phyloP scores from a whole-genome alignment of 2,329 filamentous ascomycete species.

The Colletotrichum tamarilloi region DNA sequence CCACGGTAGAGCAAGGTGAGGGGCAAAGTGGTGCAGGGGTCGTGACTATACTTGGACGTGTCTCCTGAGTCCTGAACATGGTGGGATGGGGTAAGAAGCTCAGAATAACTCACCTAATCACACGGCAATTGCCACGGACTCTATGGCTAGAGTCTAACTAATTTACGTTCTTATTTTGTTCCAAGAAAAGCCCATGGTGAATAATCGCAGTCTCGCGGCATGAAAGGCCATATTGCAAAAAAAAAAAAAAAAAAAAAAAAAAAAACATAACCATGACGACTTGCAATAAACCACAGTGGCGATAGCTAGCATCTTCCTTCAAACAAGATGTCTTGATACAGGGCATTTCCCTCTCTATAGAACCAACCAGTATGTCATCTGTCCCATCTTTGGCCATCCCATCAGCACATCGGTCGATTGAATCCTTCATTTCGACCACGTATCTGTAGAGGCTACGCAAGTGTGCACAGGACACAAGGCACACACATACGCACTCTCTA shows the following conservation, averaged over 20 bases:
- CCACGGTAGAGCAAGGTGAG: not conserved
- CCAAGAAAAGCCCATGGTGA: not conserved
- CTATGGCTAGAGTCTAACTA: not conserved
- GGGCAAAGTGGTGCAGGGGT: not conserved
- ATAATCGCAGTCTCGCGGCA: not conserved
- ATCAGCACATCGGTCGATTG: conserved; percentile 16
- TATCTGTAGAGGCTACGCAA: not conserved
- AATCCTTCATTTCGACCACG: conserved; percentile 9
- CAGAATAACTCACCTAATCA: not conserved
- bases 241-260: no score
- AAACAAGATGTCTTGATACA: not conserved
- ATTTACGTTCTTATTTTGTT: not conserved
- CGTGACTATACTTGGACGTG: not conserved
- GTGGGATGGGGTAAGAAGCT: not conserved
- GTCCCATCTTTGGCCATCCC: conserved; percentile 33
- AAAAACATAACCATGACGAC: not conserved
- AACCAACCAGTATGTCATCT: conserved; percentile 10
- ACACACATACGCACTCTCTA: not conserved
- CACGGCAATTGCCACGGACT: not conserved
- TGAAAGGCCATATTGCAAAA: not conserved
- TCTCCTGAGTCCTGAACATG: not conserved
- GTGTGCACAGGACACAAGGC: not conserved
- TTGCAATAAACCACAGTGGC: not conserved
- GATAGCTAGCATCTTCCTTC: not conserved
- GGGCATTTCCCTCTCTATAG: conserved; percentile 7